These are phyloP conservation scores for Telfairia occidentalis DNA, from an alignment of 331 rosid genomes.

Conservation along the genomic window DNA sequence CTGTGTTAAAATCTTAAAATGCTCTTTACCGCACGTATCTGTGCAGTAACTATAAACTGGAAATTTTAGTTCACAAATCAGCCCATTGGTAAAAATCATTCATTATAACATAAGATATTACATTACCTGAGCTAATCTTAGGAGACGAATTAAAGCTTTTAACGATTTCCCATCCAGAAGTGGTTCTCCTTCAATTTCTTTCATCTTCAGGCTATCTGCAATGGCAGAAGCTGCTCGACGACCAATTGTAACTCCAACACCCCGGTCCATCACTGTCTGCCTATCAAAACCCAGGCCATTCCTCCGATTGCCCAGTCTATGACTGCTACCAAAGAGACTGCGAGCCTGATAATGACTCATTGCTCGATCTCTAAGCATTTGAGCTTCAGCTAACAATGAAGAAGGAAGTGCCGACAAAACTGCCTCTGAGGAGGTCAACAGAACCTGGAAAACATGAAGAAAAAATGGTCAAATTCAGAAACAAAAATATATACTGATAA, in stretches of 20 bases:
- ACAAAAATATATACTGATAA: constrained; percentile 8
- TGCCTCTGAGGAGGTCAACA: constrained; percentile 92
- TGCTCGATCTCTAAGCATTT: constrained; percentile 89
- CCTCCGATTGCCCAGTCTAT: constrained; percentile 71
- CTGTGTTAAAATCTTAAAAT: neutral
- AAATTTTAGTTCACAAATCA: neutral
- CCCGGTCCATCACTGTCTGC: constrained; percentile 76
- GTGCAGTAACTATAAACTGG: neutral
- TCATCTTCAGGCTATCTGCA: constrained; percentile 60
- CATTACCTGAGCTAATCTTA: constrained; percentile 80
- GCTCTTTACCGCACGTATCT: neutral
- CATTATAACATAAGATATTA: neutral
- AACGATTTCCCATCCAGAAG: constrained; percentile 73
- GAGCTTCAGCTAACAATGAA: constrained; percentile 90
- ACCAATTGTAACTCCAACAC: constrained; percentile 86
- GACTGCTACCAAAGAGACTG: constrained; percentile 69
- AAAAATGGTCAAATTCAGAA: constrained; percentile 14
- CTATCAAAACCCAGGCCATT: constrained; percentile 90
- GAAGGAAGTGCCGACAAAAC: constrained; percentile 92
- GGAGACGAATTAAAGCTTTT: constrained; percentile 82
- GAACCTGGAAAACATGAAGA: constrained; percentile 47
- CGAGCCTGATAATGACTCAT: constrained; percentile 98
- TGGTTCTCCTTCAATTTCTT: constrained; percentile 88
- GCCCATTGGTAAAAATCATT: neutral
- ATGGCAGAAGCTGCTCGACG: constrained; percentile 61